Base-by-base conservation (phyloP, 2,329 filamentous ascomycete species). In the Ceratocystis destructans region DNA sequence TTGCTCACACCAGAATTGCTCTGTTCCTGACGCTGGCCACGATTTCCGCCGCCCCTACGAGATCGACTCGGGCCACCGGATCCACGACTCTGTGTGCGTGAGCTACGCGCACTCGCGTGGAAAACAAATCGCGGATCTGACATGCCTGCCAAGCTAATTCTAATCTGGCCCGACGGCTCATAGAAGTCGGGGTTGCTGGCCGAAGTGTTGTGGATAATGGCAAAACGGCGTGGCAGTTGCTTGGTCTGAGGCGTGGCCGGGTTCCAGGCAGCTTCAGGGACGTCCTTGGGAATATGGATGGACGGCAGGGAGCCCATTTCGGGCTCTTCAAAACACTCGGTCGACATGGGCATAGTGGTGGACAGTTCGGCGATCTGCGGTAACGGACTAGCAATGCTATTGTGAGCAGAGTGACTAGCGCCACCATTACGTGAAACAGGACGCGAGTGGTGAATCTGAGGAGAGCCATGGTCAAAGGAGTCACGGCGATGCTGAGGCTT, bases 311-410 rank as follows among this genome's bases (percentile, higher is more conserved):
- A 91, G 2, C 88, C 88, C 78, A 88, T 88, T 73, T 91, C 87
- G 71, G 89, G 87, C 72, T 90, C 87, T 72, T 90, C 88, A 70
- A 92, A 92, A 70, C 89, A 89, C 69, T 89, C 86, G 69, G 90
- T 88, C 5, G 88, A 87, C 76, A 90, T 87, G 61, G 84, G 84
- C 72, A 87, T 88, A 3, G 62, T 67, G 7, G 65, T 70, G 5
- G 66, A 22, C 28, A 33, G 41, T n/a, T 64, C 55, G 3, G 62
- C 28, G 3, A 46, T 61, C 17, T 41, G 53, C 8, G 62, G 44
- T 15, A 62, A n/a, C 1, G 44, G 22, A n/a, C 5, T 45, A 5
- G 62, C 25, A 8, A 41, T 8, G 7, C 44, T 48, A 22, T 28
- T 8, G 6, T 64, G 66, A 25, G 20, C 31, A 7, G 37, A 20